phyloP scores from a whole-genome alignment of 2,329 filamentous ascomycete species.

The Trichoderma atroviride region DNA sequence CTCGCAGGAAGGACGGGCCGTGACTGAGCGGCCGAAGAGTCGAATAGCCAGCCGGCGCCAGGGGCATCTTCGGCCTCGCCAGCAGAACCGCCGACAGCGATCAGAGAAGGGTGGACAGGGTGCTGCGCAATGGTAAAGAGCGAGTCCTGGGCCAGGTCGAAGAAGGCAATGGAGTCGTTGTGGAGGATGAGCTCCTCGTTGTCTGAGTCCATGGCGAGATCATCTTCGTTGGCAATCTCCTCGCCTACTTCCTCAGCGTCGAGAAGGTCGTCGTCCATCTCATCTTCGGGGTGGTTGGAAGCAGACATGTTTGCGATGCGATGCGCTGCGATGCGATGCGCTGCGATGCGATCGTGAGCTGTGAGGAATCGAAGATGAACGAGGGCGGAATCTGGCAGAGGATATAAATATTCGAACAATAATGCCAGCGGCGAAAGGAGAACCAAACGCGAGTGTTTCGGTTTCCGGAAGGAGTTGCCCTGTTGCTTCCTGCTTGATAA shows the following conservation, averaged over 20 bases:
- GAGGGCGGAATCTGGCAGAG: not conserved
- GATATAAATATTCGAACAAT: not conserved
- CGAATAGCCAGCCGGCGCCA: slow-evolving; percentile 85
- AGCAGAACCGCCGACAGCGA: slow-evolving; percentile 82
- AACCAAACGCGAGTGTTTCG: not conserved
- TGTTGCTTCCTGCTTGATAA: slow-evolving; percentile 29
- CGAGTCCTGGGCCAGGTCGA: slow-evolving; percentile 85
- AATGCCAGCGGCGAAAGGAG: not conserved
- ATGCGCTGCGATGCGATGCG: not conserved
- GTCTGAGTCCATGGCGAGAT: slow-evolving; percentile 79
- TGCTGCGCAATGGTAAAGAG: slow-evolving; percentile 96
- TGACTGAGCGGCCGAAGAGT: slow-evolving; percentile 65
- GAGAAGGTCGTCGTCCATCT: slow-evolving; percentile 60
- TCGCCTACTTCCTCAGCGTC: slow-evolving; percentile 77
- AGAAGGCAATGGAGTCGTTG: slow-evolving; percentile 93
- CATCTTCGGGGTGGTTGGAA: slow-evolving; percentile 35
- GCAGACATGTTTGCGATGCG: slow-evolving; percentile 36
- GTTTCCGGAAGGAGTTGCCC: not conserved
- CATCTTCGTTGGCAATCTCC: slow-evolving; percentile 67
- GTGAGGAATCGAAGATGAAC: not conserved
- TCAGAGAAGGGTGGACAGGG: slow-evolving; percentile 72
- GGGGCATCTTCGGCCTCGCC: slow-evolving; percentile 60
- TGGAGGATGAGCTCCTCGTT: slow-evolving; percentile 76
- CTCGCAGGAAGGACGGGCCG: slow-evolving; percentile 74
- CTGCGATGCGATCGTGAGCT: not conserved